These are phyloP conservation scores for Suillus subluteus DNA, from an alignment of 768 basidiomycete genomes.

Conservation along the genomic window DNA sequence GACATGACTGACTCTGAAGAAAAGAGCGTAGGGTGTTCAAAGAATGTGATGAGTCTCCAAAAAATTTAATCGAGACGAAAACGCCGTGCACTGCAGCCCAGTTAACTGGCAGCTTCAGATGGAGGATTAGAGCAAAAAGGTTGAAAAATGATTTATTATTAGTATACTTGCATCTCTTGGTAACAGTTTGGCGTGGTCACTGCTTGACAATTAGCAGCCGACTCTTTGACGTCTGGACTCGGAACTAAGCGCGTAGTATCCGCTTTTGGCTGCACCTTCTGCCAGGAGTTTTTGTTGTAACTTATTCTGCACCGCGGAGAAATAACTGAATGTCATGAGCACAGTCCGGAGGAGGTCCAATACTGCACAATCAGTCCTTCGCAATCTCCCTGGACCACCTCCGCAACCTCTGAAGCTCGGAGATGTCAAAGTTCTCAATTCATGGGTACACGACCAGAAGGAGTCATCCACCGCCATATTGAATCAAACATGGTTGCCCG, in stretches of 20 bases:
- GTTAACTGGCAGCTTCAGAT: neutral
- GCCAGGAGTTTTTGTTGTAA: neutral
- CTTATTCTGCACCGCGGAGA: neutral
- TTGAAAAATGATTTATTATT: neutral
- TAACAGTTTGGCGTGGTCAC: neutral
- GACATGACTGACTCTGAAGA: neutral
- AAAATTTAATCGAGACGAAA: neutral
- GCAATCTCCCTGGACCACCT: constrained; percentile 38
- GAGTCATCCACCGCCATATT: constrained; percentile 63
- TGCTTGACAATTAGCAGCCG: neutral
- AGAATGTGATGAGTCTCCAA: constrained; percentile 1
- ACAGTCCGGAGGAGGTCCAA: constrained; percentile 72
- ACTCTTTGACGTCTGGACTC: neutral
- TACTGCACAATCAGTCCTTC: constrained; percentile 69
- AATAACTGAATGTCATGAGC: constrained; percentile 45
- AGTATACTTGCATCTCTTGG: neutral
- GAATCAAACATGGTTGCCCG: constrained; percentile 79
- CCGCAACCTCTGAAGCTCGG: constrained; percentile 58
- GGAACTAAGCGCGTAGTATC: neutral
- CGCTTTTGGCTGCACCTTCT: neutral
- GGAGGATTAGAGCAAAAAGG: neutral
- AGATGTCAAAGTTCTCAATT: constrained; percentile 63
- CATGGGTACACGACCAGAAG: constrained; percentile 77
- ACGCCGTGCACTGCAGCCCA: neutral
- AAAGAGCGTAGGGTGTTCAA: constrained; percentile 1